These are phyloP conservation scores for Nakazawaea ernobii DNA, from an alignment of 805 yeast genomes.

Conservation along the genomic window DNA sequence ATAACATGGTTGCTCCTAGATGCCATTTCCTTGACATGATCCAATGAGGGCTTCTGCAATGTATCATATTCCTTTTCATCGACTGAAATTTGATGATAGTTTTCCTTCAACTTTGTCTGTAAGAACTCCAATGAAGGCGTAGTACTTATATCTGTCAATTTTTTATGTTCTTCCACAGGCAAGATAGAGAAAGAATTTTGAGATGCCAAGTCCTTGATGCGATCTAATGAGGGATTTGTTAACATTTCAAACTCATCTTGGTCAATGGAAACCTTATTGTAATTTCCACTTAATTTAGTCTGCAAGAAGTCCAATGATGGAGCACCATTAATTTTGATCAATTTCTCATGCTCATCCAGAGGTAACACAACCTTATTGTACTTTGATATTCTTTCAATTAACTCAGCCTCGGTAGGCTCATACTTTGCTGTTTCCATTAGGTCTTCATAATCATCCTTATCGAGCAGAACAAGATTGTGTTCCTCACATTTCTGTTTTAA, in stretches of 20 bases:
- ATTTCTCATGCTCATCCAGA: conserved; percentile 12
- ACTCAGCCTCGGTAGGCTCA: conserved; percentile 14
- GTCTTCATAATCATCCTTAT: conserved; percentile 17
- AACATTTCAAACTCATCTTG: background rate
- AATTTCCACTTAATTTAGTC: background rate
- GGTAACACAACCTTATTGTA: conserved; percentile 10
- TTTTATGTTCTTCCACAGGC: background rate
- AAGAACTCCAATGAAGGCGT: conserved; percentile 6
- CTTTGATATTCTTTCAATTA: conserved; percentile 11
- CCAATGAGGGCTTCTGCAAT: conserved; percentile 16
- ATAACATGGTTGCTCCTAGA: background rate
- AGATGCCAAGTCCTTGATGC: background rate
- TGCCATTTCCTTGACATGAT: background rate
- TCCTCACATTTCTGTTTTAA: conserved; percentile 14
- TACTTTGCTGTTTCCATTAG: conserved; percentile 17
- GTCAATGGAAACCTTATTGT: background rate
- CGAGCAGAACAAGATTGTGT: conserved; percentile 16
- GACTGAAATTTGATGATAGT: background rate
- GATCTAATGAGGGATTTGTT: background rate
- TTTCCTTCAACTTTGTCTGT: background rate
- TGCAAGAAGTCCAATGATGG: conserved; percentile 15
- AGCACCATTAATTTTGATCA: conserved; percentile 10
- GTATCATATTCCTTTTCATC: conserved; percentile 10
- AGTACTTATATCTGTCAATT: background rate
- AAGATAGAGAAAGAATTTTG: background rate